Base-by-base conservation (phyloP, 768 basidiomycete species). In the Wakefieldia striispora region DNA sequence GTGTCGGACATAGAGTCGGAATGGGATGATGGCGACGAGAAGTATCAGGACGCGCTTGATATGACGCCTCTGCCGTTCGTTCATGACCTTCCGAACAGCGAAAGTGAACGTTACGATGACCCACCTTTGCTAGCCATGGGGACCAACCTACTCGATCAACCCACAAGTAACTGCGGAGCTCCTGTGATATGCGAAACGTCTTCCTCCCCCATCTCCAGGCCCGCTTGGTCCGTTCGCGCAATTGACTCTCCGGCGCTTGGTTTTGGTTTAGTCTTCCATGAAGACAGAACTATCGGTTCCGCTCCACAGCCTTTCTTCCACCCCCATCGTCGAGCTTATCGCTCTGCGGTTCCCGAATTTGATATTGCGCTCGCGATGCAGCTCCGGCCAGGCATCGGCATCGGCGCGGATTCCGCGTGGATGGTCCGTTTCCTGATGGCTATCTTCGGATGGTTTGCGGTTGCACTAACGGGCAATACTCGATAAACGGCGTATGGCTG, bases 341-440 rank as follows among this genome's bases (percentile, higher is more conserved):
- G 71, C 41, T 75, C 77, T 17, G 75, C 76, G 12, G 67, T 83
- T 34, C 64, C 71, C 20, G 72, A 71, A 55, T 61, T 77, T 26
- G 87, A 89, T 58, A 75, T 86, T 40, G 87, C 84, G 16, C 77
- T 90, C 6, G 85, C 85, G 38, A 84, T 89, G 84, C 87, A 89
- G 65, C 75, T 88, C 41, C 77, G 85, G 26, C 86, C 85, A 6
- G 85, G 86, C 1, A 67, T 88, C 19, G 86, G 86, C 33, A 66
- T 77, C 11, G 83, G 85, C 35, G 82, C 86, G 11, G 87, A 89
- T 58, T 76, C 85, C 6, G 86, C 86, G 33, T 89, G 85, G 85
- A 79, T 88, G 74, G 84, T 89, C 42, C 71, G 86, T 51, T 89
- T 87, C 63, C 66, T 89, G 67, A 88, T 90, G 86, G 74, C 82